These are phyloP conservation scores for Globisporangium camurandrum DNA, from an alignment of 352 stramenopile species.

Conservation along the genomic window DNA sequence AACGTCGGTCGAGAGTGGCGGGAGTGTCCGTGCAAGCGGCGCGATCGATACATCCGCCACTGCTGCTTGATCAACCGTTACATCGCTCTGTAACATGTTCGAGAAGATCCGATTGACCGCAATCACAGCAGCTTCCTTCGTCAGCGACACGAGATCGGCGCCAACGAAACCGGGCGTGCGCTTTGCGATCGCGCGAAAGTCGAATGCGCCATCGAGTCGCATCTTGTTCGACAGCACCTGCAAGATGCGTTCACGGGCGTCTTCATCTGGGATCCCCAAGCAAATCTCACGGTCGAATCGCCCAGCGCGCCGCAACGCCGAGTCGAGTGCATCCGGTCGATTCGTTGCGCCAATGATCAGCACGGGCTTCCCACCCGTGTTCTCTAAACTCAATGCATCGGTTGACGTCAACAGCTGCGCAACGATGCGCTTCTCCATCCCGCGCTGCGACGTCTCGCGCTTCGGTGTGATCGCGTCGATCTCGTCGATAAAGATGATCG, in stretches of 20 bases:
- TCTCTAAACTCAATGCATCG: constrained; percentile 86
- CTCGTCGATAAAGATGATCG: constrained; percentile 99
- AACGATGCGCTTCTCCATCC: constrained; percentile 97
- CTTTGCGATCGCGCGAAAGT: constrained; percentile 91
- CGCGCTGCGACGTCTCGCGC: constrained; percentile 88
- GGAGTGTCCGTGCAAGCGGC: not conserved
- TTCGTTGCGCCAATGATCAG: constrained; percentile 90
- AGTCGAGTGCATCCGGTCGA: constrained; percentile 95
- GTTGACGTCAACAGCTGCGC: constrained; percentile 92
- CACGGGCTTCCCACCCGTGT: constrained; percentile 74
- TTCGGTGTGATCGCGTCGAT: constrained; percentile 98
- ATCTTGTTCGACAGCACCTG: constrained; percentile 91
- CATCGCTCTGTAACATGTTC: too few species aligned
- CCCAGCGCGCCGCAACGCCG: constrained; percentile 92
- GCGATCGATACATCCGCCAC: not conserved
- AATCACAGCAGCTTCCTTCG: constrained; percentile 96
- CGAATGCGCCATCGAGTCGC: constrained; percentile 90
- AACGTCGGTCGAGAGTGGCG: not conserved
- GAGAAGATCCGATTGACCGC: constrained; percentile 98
- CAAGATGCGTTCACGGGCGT: constrained; percentile 92
- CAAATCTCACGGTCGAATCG: constrained; percentile 98
- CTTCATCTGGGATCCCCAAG: constrained; percentile 95
- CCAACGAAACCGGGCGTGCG: constrained; percentile 96
- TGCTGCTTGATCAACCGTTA: constrained; percentile 16
- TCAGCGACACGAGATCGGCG: constrained; percentile 96